Conservation (phyloP, 176 grass and related monocot species). For the Hyparrhenia diplandra region DNA sequence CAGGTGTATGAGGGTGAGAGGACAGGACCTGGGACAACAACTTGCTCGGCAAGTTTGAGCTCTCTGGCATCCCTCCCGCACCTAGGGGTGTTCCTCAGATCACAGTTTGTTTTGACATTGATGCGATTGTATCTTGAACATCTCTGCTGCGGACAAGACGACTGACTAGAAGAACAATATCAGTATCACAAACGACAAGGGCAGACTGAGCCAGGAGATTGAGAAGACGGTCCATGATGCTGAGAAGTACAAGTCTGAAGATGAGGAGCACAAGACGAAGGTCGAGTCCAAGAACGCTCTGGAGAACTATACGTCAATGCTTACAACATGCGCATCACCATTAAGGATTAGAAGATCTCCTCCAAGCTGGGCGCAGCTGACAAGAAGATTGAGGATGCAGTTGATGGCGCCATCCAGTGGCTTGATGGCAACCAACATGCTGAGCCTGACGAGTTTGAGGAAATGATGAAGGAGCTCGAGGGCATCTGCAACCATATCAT, state of each 20-base stretch:
- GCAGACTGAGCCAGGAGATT: slow-evolving; percentile 74
- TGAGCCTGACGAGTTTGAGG: too few species aligned
- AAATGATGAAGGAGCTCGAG: too few species aligned
- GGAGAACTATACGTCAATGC: slow-evolving; percentile 85
- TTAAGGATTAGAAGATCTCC: too few species aligned
- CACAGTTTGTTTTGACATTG: slow-evolving; percentile 84
- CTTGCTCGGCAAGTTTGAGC: slow-evolving; percentile 87
- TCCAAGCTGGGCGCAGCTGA: too few species aligned
- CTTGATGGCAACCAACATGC: too few species aligned
- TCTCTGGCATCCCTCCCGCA: slow-evolving; percentile 76
- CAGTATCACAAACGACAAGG: slow-evolving; percentile 92
- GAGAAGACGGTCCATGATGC: slow-evolving; percentile 97
- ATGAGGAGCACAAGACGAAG: slow-evolving; percentile 87
- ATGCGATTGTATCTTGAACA: slow-evolving; percentile 87
- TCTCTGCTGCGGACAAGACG: slow-evolving; percentile 83
- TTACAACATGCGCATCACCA: slow-evolving; percentile 96
- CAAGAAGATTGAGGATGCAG: too few species aligned
- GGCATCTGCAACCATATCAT: too few species aligned
- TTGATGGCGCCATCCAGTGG: too few species aligned
- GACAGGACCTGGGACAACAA: slow-evolving; percentile 75
- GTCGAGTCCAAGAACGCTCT: too few species aligned
- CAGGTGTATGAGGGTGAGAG: slow-evolving; percentile 96
- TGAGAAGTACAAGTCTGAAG: slow-evolving; percentile 78
- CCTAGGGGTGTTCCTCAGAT: slow-evolving; percentile 80
- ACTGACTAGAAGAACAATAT: slow-evolving; percentile 89